Evolutionary conservation across 805 yeast species (phyloP).

Genomic region (Crinitomyces ghanaensis): DNA sequence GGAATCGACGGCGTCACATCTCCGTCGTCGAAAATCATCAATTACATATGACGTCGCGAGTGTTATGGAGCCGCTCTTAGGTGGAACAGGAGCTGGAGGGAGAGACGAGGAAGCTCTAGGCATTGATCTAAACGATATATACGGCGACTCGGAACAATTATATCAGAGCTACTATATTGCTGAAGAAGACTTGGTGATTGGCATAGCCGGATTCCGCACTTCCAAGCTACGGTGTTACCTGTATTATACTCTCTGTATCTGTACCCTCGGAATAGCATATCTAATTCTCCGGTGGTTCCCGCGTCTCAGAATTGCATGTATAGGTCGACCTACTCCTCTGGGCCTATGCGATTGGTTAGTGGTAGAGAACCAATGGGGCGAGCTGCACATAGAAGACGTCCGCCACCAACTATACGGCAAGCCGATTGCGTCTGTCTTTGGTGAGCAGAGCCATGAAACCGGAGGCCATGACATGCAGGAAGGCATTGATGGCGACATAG

Average conservation of each 20-base stretch:
- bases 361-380: constrained; percentile 89
- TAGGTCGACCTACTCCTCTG: constrained; percentile 56
- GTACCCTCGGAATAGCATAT: constrained; percentile 63
- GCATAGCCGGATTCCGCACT: constrained; percentile 79
- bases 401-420: constrained; percentile 54
- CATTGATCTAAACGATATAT: constrained; percentile 2
- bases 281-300: constrained; percentile 82
- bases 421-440: constrained; percentile 57
- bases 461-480: too few relatives aligned
- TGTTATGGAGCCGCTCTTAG: constrained; percentile 14
- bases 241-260: constrained; percentile 44
- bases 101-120: constrained; percentile 7
- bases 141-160: constrained; percentile 18
- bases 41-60: constrained; percentile 11
- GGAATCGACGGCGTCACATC: background rate
- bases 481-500: too few relatives aligned
- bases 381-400: constrained; percentile 50
- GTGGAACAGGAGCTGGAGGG: constrained; percentile 10
- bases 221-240: constrained; percentile 34
- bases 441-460: too few relatives aligned
- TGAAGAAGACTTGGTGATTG: constrained; percentile 90
- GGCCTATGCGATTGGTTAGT: constrained; percentile 89
- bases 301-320: constrained; percentile 49
- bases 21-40: constrained; percentile 11
- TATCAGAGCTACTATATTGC: constrained; percentile 81